Evolutionary conservation across 2,329 filamentous ascomycete genomes (phyloP), one percentile per base, ranked within the genome.

Genomic region (Pseudocercospora ulei): DNA sequence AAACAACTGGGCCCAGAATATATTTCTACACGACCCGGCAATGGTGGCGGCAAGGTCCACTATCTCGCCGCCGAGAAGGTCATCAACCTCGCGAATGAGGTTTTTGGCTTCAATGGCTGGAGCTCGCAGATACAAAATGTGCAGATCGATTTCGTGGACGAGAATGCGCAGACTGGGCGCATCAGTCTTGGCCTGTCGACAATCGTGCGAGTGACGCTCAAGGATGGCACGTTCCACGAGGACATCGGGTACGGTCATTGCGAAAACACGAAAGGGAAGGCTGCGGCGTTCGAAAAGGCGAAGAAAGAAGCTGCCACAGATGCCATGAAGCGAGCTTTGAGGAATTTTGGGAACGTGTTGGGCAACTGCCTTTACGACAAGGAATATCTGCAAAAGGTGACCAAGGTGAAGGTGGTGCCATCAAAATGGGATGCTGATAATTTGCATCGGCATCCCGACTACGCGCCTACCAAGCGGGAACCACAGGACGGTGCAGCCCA

Each of bases 311-410:
- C 85, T 5, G 92, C 86, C 2, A 96, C 92, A 6, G 90, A 98
- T 64, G 90, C 78, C 1, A 60, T 98, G 57, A 98, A 98, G 64
- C 74, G 90, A 50, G 77, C 90, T 1, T 60, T 98, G 55, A 74
- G 88, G 43, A 95, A 78, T 48, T 98, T 98, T 62, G 90, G 90
- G 43, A 96, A 96, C 54, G 81, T 96, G 9, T 69, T 98, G 38
- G 90, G 90, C n/a, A 98, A 96, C 59, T 98, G 90, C 67, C 78
- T 98, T 43, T 96, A 98, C 63, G 90, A 98, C 65, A 93, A 95
- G 62, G 79, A 88, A 45, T 98, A 94, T 58, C 69, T 98, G 40
- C 72, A 78, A 36, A 87, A 85, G 59, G 82, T 96, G n/a, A 82
- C 79, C 35, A 93, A 85, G 64, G 70, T 98, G 56, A 96, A 93